Conservation (phyloP, 2,329 filamentous ascomycete species). For the Scytalidium lignicola region DNA sequence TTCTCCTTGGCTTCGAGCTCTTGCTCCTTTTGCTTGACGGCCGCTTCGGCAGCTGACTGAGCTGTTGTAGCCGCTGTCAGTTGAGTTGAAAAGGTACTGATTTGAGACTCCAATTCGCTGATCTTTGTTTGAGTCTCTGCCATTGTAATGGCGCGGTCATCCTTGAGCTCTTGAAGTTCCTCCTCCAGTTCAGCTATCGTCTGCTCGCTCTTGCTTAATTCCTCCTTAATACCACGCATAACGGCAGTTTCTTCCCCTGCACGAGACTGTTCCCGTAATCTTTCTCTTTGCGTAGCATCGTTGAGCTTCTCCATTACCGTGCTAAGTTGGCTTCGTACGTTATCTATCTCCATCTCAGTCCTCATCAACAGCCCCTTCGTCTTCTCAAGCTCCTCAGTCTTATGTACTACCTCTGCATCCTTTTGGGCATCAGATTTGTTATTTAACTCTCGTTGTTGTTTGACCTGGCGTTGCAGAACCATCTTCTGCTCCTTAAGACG, state of each 20-base stretch:
- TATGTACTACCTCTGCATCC: conserved; percentile 57
- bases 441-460: conserved; percentile 91
- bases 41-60: conserved; percentile 7
- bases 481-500: conserved; percentile 81
- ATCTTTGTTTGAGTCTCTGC: conserved; percentile 24
- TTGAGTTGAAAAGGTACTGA: conserved; percentile 18
- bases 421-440: conserved; percentile 74
- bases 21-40: conserved; percentile 21
- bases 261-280: conserved; percentile 15
- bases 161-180: conserved; percentile 23
- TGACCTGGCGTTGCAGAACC: conserved; percentile 85
- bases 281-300: conserved; percentile 19
- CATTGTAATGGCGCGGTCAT: conserved; percentile 20
- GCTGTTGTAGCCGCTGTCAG: conserved; percentile 19
- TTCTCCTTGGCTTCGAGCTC: conserved; percentile 34
- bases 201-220: conserved; percentile 3
- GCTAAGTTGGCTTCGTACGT: conserved; percentile 25
- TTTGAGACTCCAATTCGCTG: conserved; percentile 21
- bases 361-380: conserved; percentile 29
- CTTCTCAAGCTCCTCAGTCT: conserved; percentile 50
- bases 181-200: conserved; percentile 26
- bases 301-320: conserved; percentile 28
- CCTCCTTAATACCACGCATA: conserved; percentile 14
- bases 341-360: conserved; percentile 27
- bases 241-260: conserved; percentile 16